Evolutionary conservation across 305 asterid species (phyloP).

Genomic region (Fraxinus dipetala): DNA sequence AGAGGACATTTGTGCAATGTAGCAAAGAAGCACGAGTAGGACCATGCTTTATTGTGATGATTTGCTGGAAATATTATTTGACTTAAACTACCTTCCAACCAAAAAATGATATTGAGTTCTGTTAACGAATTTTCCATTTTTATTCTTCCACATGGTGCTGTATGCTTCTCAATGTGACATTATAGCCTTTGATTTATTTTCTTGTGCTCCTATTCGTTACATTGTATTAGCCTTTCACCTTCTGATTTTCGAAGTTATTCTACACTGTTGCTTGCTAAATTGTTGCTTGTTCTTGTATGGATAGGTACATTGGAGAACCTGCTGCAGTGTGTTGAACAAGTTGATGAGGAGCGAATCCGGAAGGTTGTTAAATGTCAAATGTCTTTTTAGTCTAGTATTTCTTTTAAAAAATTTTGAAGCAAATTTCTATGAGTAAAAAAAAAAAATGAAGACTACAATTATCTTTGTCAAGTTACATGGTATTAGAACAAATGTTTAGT

Average conservation of each 20-base stretch:
- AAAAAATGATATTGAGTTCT: not conserved
- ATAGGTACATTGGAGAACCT: conserved; percentile 82
- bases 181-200: conserved; percentile 6
- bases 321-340: conserved; percentile 71
- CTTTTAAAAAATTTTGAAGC: not conserved
- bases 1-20: not conserved
- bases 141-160: not conserved
- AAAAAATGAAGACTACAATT: not conserved
- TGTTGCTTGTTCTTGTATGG: conserved; percentile 21
- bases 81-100: not conserved
- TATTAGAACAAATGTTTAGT: not conserved
- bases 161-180: not conserved
- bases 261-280: conserved; percentile 19
- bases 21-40: not conserved
- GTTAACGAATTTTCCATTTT: not conserved
- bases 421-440: not conserved
- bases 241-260: not conserved
- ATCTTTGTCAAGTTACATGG: not conserved
- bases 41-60: not conserved
- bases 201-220: conserved; percentile 12
- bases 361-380: conserved; percentile 44
- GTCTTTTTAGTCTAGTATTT: not conserved
- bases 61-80: not conserved
- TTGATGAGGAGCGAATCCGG: conserved; percentile 66
- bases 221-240: conserved; percentile 3